Base-by-base conservation (phyloP, 2,329 filamentous ascomycete species). In the Arachnomyces sp. region DNA sequence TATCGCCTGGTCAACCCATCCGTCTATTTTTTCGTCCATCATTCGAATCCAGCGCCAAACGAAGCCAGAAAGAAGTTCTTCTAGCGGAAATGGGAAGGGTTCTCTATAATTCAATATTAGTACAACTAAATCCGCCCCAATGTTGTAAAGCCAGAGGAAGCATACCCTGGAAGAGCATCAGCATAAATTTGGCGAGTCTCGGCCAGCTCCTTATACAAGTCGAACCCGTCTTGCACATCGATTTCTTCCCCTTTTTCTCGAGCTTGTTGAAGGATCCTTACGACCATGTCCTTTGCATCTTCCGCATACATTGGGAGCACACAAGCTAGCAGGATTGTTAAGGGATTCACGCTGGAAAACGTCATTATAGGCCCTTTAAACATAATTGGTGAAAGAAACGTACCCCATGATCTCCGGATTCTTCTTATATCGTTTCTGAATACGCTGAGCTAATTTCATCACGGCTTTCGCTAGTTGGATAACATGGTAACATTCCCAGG, bases 41-140 rank as follows among this genome's bases (percentile, higher is more conserved):
- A 80, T 77, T 39, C 77, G 74, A 47, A 98, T 86, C 89, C 89
- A 98, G 43, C 87, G 80, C 89, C 89, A 96, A 4, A 96, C 92
- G 60, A 96, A 98, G 28, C 86, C 83, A 46, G 89, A 84, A 13
- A 98, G 72, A 12, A 94, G 69, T 31, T 81, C 78, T 62, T 98
- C 92, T 32, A 98, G 77, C 49, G 88, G 80, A 60, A 96, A 95
- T 3, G 81, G 82, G 60, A 96, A 98, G 1, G 79, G 77, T 44
- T 78, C 70, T 7, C 59, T 60, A 17, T 25, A 42, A 54, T 40
- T 28, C 28, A 28, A 16, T 14, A 32, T 31, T 13, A 35, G 39
- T 28, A 14, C 15, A 3, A 4, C 15, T 7, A 25, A 17, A 14
- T n/a, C n/a, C n/a, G n/a, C n/a, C n/a, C n/a, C n/a, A n/a, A n/a